Evolutionary conservation across 805 yeast genomes (phyloP), one percentile per base, ranked within the genome.

Genomic region (Tetrapisispora phaffii): DNA sequence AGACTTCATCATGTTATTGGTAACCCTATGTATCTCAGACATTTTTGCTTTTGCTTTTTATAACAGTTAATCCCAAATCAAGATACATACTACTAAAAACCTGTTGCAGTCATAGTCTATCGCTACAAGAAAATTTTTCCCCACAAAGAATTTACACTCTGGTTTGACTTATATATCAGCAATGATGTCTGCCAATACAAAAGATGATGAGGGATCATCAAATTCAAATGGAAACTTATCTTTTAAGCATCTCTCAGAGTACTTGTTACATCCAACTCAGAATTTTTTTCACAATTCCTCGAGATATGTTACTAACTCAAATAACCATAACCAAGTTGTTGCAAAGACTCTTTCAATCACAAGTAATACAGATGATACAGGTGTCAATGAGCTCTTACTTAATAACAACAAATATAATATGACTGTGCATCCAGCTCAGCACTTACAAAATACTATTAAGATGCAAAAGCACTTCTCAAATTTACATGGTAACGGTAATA

Each of bases 371-470:
- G n/a, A 23, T 33, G 39, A 32, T 32, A 12, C 4, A 15, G 17
- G 21, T 15, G 19, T 35, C n/a, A 38, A 24, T 10, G 33, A 28
- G 3, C 13, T n/a, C 7, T 47, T 54, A n/a, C 46, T 47, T 29
- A 40, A 41, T 29, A 46, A 58, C 5, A 52, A 58, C n/a, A n/a
- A n/a, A n/a, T n/a, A n/a, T n/a, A n/a, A n/a, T n/a, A n/a, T n/a
- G n/a, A n/a, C n/a, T n/a, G n/a, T 55, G 51, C 65, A 60, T 46
- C 63, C 62, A 8, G 63, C 54, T 7, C 56, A 60, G 36, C 44
- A 49, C 19, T 46, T 60, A 37, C 61, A 58, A 47, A 50, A 50
- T n/a, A 52, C 54, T 23, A 54, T 60, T 33, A 57, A 56, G 36
- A 49, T 51, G 34, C 52, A 50, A 10, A 57, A 43, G 20, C 37